Percentiles rank a stretch among this genome's conserved stretches.
Conservation (phyloP, 176 grass and related monocot species). For the Aegilops umbellulata region DNA sequence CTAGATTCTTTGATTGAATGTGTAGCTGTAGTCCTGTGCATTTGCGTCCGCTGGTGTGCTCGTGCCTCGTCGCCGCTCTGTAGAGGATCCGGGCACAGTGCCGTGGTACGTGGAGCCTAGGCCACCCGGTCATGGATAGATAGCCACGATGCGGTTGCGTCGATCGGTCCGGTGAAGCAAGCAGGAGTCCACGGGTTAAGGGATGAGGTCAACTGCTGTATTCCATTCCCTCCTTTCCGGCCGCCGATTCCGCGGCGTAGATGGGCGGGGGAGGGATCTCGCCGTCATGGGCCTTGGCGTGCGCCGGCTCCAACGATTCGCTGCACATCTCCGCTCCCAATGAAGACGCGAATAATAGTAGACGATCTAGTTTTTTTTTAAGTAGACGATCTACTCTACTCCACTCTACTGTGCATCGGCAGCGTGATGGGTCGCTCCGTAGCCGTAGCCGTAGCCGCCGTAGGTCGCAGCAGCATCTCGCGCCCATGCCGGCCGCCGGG, state of each 20-base stretch:
- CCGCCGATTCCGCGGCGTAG: neutral
- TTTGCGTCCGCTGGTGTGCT: slow-evolving; percentile 16
- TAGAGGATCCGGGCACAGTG: slow-evolving; percentile 28
- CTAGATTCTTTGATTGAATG: neutral
- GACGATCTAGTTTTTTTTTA: too few species aligned
- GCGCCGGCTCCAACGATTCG: too few species aligned
- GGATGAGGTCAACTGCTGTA: slow-evolving; percentile 12
- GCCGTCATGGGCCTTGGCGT: neutral
- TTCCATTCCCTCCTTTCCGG: neutral
- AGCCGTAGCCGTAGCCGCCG: neutral
- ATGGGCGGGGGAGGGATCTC: slow-evolving; percentile 1
- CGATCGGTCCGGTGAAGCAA: neutral
- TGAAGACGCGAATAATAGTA: neutral
- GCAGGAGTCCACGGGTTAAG: neutral
- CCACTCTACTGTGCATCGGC: neutral
- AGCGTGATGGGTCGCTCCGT: neutral
- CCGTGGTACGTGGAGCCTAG: neutral
- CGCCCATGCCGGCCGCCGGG: neutral
- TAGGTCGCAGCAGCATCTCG: neutral
- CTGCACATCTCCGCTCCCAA: too few species aligned
- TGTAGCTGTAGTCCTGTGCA: neutral
- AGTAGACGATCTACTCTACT: neutral
- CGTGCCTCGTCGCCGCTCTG: neutral
- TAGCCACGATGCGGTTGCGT: neutral
- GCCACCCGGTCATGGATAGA: neutral